These are phyloP conservation scores for Lyophyllum atratum DNA, from an alignment of 768 basidiomycete species.

Conservation along the genomic window DNA sequence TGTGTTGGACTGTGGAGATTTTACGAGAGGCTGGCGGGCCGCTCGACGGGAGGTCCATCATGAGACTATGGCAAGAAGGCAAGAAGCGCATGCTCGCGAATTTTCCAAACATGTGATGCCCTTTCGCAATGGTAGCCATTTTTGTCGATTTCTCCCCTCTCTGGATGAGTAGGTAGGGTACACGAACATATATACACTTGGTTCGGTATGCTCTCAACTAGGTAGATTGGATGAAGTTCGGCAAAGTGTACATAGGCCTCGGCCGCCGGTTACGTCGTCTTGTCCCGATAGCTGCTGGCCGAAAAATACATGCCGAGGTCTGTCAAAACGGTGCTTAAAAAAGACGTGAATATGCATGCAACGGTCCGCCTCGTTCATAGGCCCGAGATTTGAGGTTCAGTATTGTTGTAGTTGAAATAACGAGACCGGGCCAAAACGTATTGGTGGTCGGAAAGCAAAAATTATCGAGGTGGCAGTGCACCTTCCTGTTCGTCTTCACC, in stretches of 20 bases:
- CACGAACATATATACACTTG: not conserved
- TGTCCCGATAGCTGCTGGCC: too few relatives aligned
- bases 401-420: not conserved
- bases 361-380: too few relatives aligned
- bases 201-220: too few relatives aligned
- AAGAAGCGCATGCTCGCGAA: conserved; percentile 7
- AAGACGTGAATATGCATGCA: too few relatives aligned
- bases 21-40: conserved; percentile 9
- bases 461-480: not conserved
- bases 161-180: not conserved
- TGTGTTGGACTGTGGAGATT: not conserved
- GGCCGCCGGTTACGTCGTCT: too few relatives aligned
- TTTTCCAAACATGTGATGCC: conserved; percentile 11
- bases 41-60: not conserved
- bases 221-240: too few relatives aligned
- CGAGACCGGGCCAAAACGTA: not conserved
- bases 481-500: too few relatives aligned
- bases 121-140: not conserved
- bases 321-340: too few relatives aligned
- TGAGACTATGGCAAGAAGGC: not conserved
- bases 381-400: not conserved
- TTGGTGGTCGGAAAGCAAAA: not conserved
- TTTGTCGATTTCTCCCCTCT: not conserved
- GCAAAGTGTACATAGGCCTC: too few relatives aligned
- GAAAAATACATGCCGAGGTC: too few relatives aligned